Conservation (phyloP, 345 rosid species). For the Tarenaya hassleriana region DNA sequence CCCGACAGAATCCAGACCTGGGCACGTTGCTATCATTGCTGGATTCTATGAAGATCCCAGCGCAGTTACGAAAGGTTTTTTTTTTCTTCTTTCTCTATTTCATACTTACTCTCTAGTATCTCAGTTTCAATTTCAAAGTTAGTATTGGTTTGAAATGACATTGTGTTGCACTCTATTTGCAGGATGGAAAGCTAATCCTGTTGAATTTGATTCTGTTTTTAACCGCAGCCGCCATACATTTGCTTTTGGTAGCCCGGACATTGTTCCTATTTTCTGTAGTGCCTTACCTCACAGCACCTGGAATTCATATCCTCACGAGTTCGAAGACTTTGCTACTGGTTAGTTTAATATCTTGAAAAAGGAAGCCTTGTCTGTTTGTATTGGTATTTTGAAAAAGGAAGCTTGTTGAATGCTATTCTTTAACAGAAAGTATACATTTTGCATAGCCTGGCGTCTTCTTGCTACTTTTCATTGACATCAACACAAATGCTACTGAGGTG, state of each 20-base stretch:
- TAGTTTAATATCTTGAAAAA: constrained; percentile 18
- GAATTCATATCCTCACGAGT: constrained; percentile 79
- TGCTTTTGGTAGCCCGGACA: constrained; percentile 92
- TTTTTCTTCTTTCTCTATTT: neutral
- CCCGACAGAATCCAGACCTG: constrained; percentile 95
- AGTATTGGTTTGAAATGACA: neutral
- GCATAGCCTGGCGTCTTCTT: no score
- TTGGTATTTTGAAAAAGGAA: neutral
- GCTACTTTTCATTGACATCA: no score
- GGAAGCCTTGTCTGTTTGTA: constrained; percentile 1
- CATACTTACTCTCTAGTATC: neutral
- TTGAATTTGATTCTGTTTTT: constrained; percentile 91
- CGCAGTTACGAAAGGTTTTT: constrained; percentile 82
- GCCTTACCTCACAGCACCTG: constrained; percentile 84
- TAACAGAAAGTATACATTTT: no score
- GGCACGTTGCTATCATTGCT: constrained; percentile 91
- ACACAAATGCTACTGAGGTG: neutral
- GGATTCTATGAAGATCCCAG: constrained; percentile 99
- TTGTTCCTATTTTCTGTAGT: constrained; percentile 86
- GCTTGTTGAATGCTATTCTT: no score
- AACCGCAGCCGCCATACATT: constrained; percentile 76
- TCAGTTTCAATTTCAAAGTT: neutral
- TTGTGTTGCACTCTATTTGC: constrained; percentile 26
- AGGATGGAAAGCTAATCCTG: constrained; percentile 99
- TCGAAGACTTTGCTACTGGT: constrained; percentile 98